Evolutionary conservation across 2,329 filamentous ascomycete species (phyloP), one percentile per base, ranked within the genome.

Genomic region (Fusarium miscanthi): DNA sequence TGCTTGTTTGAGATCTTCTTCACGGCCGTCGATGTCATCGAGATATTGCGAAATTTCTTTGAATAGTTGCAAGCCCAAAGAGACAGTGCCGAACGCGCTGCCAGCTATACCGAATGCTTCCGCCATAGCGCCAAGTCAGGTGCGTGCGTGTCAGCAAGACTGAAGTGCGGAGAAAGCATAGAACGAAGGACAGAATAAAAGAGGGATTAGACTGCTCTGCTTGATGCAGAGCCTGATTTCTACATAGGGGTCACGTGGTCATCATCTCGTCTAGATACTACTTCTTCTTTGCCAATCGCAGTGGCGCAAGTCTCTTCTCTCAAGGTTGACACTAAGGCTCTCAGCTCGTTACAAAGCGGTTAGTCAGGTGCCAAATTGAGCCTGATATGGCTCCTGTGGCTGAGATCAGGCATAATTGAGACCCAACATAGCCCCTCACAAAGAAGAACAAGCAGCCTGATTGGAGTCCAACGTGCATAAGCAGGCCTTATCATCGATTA

Each of bases 191-290:
- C 2, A 35, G 8, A 16, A 21, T 2, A 2, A 33, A n/a, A 11
- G 8, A 23, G 5, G 7, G 0, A 16, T 25, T 8, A 8, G 4
- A 27, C 5, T 27, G 6, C 33, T 14, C 33, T 16, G 0, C 5
- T 25, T 1, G 5, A 21, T 2, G 1, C 0, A 19, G 12, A 51
- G 31, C 17, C 46, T 25, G 5, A 1, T 19, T 14, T 1, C 12
- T 21, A 33, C 12, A 9, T 1, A 35, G 4, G 12, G 16, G 25
- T 35, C 30, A 35, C 16, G n/a, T 51, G n/a, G n/a, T 30, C 2
- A 1, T 9, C 27, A 12, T n/a, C 14, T 12, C 23, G 3, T 19
- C 16, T 4, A 12, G 37, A 40, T 40, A 13, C 10, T 7, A 13
- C 10, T 7, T 5, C 11, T 9, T 12, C 19, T 40, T 12, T 21